phyloP scores from a whole-genome alignment of 306 rosid species.

The Cucurbita ficifolia region DNA sequence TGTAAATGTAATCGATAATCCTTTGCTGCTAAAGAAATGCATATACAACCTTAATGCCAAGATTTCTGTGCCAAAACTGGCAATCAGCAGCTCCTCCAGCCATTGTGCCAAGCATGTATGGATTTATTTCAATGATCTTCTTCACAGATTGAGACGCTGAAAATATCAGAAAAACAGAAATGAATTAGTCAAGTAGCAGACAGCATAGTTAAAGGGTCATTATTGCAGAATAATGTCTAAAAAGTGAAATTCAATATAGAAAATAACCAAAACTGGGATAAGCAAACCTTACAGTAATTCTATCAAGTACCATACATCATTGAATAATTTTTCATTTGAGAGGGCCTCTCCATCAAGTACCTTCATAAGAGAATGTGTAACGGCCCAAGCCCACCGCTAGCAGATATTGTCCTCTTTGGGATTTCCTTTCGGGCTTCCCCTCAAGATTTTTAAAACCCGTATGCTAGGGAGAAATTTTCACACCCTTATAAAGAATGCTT shows the following conservation, averaged over 20 bases:
- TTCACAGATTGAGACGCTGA: conserved; percentile 91
- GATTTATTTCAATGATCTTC: conserved; percentile 39
- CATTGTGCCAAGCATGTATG: conserved; percentile 43
- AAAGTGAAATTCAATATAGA: not conserved
- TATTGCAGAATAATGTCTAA: not conserved
- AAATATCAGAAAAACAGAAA: not conserved
- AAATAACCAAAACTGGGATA: not conserved
- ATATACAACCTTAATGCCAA: conserved; percentile 27
- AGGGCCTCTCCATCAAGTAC: not conserved
- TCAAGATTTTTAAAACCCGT: too few species aligned
- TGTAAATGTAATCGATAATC: not conserved
- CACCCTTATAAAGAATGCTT: too few species aligned
- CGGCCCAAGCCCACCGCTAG: too few species aligned
- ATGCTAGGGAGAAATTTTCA: too few species aligned
- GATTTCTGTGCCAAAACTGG: conserved; percentile 40
- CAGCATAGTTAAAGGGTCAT: not conserved
- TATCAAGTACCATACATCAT: not conserved
- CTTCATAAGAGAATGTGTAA: too few species aligned
- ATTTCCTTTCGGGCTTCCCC: too few species aligned
- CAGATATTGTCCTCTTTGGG: too few species aligned
- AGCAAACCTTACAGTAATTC: not conserved
- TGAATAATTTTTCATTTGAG: not conserved
- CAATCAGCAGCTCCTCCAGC: conserved; percentile 50
- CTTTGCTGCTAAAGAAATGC: not conserved
- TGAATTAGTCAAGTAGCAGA: not conserved